Conservation (phyloP, 1,139 yeast species). For the Yamadazyma spencermartinsiae region DNA sequence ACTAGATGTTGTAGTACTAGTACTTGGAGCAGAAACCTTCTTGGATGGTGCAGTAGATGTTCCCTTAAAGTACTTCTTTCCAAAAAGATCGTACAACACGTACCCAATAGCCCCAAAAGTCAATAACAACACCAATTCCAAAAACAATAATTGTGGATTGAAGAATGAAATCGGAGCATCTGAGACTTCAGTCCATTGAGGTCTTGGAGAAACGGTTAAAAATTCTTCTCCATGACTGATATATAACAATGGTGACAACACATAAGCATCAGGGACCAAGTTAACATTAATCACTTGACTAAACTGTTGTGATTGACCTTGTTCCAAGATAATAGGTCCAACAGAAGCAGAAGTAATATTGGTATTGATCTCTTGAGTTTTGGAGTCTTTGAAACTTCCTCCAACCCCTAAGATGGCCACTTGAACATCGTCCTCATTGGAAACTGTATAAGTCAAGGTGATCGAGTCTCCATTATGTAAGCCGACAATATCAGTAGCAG, state of each 20-base stretch:
- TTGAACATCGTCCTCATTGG: conserved; percentile 56
- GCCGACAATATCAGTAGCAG: conserved; percentile 39
- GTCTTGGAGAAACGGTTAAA: conserved; percentile 57
- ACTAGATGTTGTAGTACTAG: conserved; percentile 28
- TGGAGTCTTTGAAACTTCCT: conserved; percentile 64
- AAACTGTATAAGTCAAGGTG: conserved; percentile 53
- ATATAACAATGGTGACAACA: conserved; percentile 61
- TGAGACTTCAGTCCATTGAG: conserved; percentile 56
- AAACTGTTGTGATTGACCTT: conserved; percentile 51
- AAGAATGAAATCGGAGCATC: conserved; percentile 70
- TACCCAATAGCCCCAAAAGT: conserved; percentile 55
- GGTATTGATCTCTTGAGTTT: conserved; percentile 49
- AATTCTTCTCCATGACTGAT: conserved; percentile 49
- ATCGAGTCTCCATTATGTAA: conserved; percentile 54
- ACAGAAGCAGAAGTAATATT: conserved; percentile 66
- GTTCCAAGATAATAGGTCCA: conserved; percentile 57
- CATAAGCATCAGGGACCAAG: conserved; percentile 58
- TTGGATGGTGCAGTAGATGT: conserved; percentile 32
- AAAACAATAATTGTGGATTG: conserved; percentile 69
- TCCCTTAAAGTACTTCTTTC: conserved; percentile 40
- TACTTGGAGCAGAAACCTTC: conserved; percentile 26
- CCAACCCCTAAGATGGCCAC: conserved; percentile 69
- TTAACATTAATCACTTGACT: conserved; percentile 57
- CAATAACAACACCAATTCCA: conserved; percentile 54
- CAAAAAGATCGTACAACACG: conserved; percentile 45